These are phyloP conservation scores for Hypoxylon rickii DNA, from an alignment of 495 filamentous ascomycete genomes.

Conservation along the genomic window DNA sequence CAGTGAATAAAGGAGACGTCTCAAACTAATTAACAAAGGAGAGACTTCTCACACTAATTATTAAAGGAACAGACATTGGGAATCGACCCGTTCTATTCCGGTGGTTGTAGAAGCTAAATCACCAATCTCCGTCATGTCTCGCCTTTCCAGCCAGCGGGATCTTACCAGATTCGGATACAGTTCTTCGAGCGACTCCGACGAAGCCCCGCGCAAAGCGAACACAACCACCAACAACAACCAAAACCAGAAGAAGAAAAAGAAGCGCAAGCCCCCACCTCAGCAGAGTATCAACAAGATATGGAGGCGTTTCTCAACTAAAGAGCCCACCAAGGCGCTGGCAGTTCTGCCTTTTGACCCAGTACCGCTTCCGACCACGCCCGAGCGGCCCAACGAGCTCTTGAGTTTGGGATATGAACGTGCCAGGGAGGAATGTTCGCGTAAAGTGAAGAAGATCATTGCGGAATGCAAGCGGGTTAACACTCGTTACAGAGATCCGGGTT, in stretches of 20 bases:
- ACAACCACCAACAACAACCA: slow-evolving; percentile 19
- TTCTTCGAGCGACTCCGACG: slow-evolving; percentile 44
- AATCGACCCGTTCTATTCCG: too few relatives aligned
- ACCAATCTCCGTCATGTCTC: slow-evolving; percentile 15
- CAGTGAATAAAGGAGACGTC: too few relatives aligned
- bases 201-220: slow-evolving; percentile 32
- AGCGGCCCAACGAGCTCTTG: slow-evolving; percentile 54
- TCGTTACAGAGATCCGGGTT: slow-evolving; percentile 87
- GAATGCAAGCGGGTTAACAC: slow-evolving; percentile 86
- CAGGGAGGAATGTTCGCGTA: slow-evolving; percentile 68
- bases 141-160: slow-evolving; percentile 6
- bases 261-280: slow-evolving; percentile 70
- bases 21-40: too few relatives aligned
- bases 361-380: slow-evolving; percentile 47
- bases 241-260: slow-evolving; percentile 55
- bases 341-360: slow-evolving; percentile 56
- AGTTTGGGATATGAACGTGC: slow-evolving; percentile 75
- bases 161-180: slow-evolving; percentile 42
- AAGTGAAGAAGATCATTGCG: slow-evolving; percentile 84
- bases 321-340: slow-evolving; percentile 52
- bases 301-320: slow-evolving; percentile 73
- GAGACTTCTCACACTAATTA: too few relatives aligned
- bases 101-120: neutral
- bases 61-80: too few relatives aligned
- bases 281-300: slow-evolving; percentile 78